Conservation (phyloP, 345 rosid genomes). For the Salix brachista region DNA sequence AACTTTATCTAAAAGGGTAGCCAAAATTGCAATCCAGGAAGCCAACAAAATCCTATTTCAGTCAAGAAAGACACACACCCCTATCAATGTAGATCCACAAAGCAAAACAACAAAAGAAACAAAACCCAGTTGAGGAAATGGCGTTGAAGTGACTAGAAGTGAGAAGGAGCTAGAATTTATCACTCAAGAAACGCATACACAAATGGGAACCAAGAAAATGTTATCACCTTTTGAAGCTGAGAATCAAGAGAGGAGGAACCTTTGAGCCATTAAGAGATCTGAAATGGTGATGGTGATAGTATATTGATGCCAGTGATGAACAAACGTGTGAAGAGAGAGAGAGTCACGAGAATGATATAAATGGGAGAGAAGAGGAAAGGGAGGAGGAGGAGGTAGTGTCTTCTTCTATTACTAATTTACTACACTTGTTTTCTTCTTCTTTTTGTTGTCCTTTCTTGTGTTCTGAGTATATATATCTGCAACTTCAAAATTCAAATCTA, state of each 20-base stretch:
- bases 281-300: background rate
- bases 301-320: background rate
- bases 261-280: slow-evolving; percentile 21
- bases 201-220: background rate
- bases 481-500: background rate
- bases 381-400: no score
- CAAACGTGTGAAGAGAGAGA: background rate
- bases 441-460: no score
- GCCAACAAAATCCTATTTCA: background rate
- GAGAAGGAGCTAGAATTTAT: background rate
- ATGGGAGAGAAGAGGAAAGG: slow-evolving; percentile 1
- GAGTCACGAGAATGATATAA: slow-evolving; percentile 37
- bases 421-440: background rate
- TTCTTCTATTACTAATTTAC: background rate
- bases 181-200: background rate
- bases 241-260: background rate
- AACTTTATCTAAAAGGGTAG: background rate
- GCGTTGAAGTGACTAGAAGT: background rate
- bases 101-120: background rate
- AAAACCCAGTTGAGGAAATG: background rate
- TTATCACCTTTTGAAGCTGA: background rate
- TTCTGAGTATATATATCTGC: background rate
- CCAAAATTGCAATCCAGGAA: background rate
- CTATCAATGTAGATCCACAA: background rate
- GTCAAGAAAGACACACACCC: background rate